phyloP scores from a whole-genome alignment of 148 eudicot species.

The Pharnaceum exiguum region DNA sequence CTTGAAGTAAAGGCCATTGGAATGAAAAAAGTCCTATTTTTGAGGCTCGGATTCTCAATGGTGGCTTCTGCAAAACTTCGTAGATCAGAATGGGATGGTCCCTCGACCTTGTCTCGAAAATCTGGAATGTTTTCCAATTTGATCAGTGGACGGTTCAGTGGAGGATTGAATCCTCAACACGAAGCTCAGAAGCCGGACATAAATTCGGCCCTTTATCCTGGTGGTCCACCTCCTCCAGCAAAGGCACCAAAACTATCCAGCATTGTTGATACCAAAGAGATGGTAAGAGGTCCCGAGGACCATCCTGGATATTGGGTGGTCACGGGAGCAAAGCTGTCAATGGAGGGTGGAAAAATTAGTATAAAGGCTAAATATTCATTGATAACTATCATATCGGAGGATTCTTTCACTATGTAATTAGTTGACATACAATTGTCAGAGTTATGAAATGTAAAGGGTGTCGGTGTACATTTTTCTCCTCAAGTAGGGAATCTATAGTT shows the following conservation, averaged over 20 bases:
- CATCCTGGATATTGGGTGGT: slow-evolving; percentile 91
- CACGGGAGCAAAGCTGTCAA: slow-evolving; percentile 78
- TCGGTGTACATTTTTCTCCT: no score
- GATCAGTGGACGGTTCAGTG: slow-evolving; percentile 76
- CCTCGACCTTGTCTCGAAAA: slow-evolving; percentile 52
- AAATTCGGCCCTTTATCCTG: slow-evolving; percentile 83
- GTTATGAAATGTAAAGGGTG: no score
- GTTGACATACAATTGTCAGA: not conserved
- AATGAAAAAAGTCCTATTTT: slow-evolving; percentile 71
- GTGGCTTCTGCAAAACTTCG: slow-evolving; percentile 66
- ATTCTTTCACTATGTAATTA: slow-evolving; percentile 34
- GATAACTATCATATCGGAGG: slow-evolving; percentile 59
- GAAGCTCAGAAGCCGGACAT: slow-evolving; percentile 62
- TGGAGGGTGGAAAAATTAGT: slow-evolving; percentile 63
- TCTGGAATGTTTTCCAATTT: slow-evolving; percentile 78
- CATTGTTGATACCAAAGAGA: slow-evolving; percentile 75
- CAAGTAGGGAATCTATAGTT: no score
- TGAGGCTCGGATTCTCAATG: slow-evolving; percentile 71
- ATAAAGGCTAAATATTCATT: slow-evolving; percentile 71
- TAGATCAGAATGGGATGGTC: slow-evolving; percentile 77
- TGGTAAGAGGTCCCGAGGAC: slow-evolving; percentile 82
- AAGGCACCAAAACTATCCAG: slow-evolving; percentile 51
- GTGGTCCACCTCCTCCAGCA: slow-evolving; percentile 67
- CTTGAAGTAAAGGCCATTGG: slow-evolving; percentile 77
- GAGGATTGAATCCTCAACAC: slow-evolving; percentile 28